Evolutionary conservation across 2,329 filamentous ascomycete genomes (phyloP).

Genomic region (Fonsecaea erecta): DNA sequence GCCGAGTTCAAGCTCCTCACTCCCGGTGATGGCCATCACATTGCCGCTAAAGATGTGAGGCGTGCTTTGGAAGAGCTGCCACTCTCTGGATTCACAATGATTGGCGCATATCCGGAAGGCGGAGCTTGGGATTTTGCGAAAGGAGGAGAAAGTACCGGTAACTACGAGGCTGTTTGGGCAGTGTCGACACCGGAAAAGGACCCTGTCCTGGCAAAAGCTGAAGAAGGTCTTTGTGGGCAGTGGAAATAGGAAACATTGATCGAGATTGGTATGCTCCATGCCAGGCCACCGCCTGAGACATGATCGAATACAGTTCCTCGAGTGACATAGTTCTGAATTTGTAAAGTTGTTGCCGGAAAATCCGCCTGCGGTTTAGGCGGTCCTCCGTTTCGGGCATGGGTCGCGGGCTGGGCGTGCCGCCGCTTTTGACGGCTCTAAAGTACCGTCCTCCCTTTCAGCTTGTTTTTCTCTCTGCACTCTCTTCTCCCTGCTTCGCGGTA

Average conservation of each 20-base stretch:
- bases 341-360: too few species aligned
- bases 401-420: too few species aligned
- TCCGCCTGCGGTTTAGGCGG: too few species aligned
- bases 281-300: background rate
- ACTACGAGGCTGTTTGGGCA: slow-evolving; percentile 52
- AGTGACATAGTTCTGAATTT: too few species aligned
- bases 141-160: slow-evolving; percentile 51
- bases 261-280: background rate
- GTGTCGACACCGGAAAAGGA: slow-evolving; percentile 53
- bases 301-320: background rate
- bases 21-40: slow-evolving; percentile 49
- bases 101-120: slow-evolving; percentile 59
- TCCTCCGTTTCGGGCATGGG: too few species aligned
- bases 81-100: slow-evolving; percentile 58
- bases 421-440: too few species aligned
- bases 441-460: too few species aligned
- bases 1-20: slow-evolving; percentile 50
- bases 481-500: too few species aligned
- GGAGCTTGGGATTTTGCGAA: slow-evolving; percentile 58
- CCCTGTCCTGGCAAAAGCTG: slow-evolving; percentile 52
- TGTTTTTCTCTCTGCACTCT: too few species aligned
- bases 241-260: slow-evolving; percentile 39
- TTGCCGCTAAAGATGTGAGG: slow-evolving; percentile 35
- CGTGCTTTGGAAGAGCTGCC: slow-evolving; percentile 45
- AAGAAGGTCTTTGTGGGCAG: slow-evolving; percentile 46